Evolutionary conservation across 2,329 filamentous ascomycete species (phyloP), one percentile per base, ranked within the genome.

Genomic region (Volutella citrinella): DNA sequence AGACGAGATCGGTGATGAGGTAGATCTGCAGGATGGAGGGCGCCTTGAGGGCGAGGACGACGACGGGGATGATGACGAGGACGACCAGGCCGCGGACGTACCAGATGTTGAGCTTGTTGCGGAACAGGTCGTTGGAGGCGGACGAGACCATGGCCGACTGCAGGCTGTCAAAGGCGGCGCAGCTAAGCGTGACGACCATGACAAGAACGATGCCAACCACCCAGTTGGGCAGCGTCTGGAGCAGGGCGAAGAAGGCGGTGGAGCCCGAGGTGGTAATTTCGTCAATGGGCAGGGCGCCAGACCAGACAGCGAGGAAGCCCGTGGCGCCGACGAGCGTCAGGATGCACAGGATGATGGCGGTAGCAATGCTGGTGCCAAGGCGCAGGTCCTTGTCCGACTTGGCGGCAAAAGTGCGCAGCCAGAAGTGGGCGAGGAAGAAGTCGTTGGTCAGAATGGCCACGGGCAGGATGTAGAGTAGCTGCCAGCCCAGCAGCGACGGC

Each of bases 111-210:
- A 93, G 76, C 40, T 75, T 78, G 70, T 93, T 93, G 51, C 86
- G 80, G 73, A 91, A 91, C 11, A 93, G 63, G 56, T 93, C 87
- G 65, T 91, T 91, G 46, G 83, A 88, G 11, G 82, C 84, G 0
- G 84, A 85, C n/a, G 83, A 87, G 7, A 91, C 82, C 82, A 93
- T 89, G 48, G 87, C 84, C 3, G 81, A 84, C 62, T 91, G 87
- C 22, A 91, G 70, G 42, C 76, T 84, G 67, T 93, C 87, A 45
- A 93, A 91, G 0, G 86, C 80, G 1, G 87, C 82, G 4, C 83
- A 87, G 52, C 79, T 85, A 32, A 93, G 74, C 9, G 78, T 78
- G 19, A 90, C 78, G 2, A 85, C 78, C 84, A 93, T 89, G 56
- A 91, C 80, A 9, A 93, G 70, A 1, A 91, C 78, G 44, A 93